These are phyloP conservation scores for Butyriboletus loyo DNA, from an alignment of 768 basidiomycete species.

Conservation along the genomic window DNA sequence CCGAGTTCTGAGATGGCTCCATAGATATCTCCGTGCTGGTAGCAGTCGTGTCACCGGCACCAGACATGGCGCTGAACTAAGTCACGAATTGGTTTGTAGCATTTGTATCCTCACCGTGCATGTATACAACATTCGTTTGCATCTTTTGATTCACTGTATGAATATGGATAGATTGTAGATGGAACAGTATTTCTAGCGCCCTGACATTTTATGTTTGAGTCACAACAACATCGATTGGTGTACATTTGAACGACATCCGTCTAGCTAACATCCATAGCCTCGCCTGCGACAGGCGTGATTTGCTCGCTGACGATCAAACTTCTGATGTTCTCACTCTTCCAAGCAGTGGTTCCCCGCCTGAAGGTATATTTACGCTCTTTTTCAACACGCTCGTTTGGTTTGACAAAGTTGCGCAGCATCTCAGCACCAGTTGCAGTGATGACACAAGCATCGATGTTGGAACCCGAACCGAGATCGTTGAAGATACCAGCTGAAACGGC, in stretches of 20 bases:
- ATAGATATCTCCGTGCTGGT: slow-evolving; percentile 67
- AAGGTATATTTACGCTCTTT: slow-evolving; percentile 74
- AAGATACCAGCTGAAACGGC: slow-evolving; percentile 97
- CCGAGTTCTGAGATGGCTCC: background rate
- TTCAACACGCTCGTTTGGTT: slow-evolving; percentile 79
- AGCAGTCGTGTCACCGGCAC: slow-evolving; percentile 56
- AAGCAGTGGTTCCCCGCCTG: slow-evolving; percentile 84
- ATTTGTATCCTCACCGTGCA: slow-evolving; percentile 17
- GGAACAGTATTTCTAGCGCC: slow-evolving; percentile 6
- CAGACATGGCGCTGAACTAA: slow-evolving; percentile 21
- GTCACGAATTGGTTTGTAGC: slow-evolving; percentile 4
- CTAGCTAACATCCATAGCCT: slow-evolving; percentile 83
- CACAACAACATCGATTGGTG: background rate
- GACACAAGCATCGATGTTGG: slow-evolving; percentile 97
- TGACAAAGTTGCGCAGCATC: slow-evolving; percentile 92
- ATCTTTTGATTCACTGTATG: slow-evolving; percentile 22
- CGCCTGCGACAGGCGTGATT: slow-evolving; percentile 51
- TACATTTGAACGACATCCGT: slow-evolving; percentile 4
- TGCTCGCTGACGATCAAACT: slow-evolving; percentile 72
- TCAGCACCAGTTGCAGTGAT: slow-evolving; percentile 86
- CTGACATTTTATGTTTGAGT: slow-evolving; percentile 8
- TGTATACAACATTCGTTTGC: slow-evolving; percentile 23
- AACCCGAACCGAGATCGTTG: slow-evolving; percentile 98
- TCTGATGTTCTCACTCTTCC: slow-evolving; percentile 77
- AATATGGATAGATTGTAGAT: slow-evolving; percentile 28